Evolutionary conservation across 257 asterid species (phyloP).

Genomic region (Misopates orontium): DNA sequence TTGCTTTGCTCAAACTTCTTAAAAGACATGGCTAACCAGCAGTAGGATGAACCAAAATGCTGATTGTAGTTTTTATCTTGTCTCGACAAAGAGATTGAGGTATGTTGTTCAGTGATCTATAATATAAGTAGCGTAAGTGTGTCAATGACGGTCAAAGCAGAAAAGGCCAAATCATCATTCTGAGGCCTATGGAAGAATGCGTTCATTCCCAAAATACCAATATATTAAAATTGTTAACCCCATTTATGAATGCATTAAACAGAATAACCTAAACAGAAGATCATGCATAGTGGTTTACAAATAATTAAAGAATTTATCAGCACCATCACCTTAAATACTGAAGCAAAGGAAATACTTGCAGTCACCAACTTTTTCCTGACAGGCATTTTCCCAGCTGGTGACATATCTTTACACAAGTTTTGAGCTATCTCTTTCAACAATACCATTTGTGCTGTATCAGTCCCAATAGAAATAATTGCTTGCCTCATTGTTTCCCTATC

Average conservation of each 20-base stretch:
- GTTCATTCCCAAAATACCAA: neutral
- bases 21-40: too few relatives aligned
- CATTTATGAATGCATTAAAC: conserved; percentile 12
- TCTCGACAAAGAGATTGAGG: too few relatives aligned
- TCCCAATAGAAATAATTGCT: conserved; percentile 75
- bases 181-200: neutral
- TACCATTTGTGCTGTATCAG: conserved; percentile 84
- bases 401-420: conserved; percentile 70
- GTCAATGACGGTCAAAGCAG: too few relatives aligned
- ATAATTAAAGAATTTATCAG: conserved; percentile 7
- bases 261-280: neutral
- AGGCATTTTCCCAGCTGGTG: conserved; percentile 55
- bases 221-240: conserved; percentile 5
- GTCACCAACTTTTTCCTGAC: conserved; percentile 48
- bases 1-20: too few relatives aligned
- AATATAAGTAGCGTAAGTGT: too few relatives aligned
- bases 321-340: conserved; percentile 72
- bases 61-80: too few relatives aligned
- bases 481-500: conserved; percentile 98
- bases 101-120: too few relatives aligned
- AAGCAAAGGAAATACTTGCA: conserved; percentile 50
- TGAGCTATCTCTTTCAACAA: conserved; percentile 95
- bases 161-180: neutral
- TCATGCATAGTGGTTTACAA: neutral
- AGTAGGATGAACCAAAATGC: too few relatives aligned